These are phyloP conservation scores for Vigna unguiculata DNA, from an alignment of 306 rosid genomes.

Conservation along the genomic window DNA sequence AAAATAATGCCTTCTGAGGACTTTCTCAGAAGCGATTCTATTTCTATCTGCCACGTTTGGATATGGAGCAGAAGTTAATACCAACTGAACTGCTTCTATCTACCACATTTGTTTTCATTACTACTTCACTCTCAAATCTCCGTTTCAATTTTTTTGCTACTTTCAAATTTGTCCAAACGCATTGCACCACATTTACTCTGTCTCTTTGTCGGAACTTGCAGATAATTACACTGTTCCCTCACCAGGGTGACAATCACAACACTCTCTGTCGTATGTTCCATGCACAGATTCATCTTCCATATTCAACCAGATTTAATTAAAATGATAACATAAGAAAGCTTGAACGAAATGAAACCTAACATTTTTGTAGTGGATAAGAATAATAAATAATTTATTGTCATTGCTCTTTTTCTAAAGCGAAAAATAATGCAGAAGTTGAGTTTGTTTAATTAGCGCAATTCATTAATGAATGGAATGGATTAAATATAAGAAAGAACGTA, in stretches of 20 bases:
- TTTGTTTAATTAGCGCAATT: conserved; percentile 4
- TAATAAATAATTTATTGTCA: neutral
- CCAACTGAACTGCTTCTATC: neutral
- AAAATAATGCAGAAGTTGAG: neutral
- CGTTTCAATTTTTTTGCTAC: neutral
- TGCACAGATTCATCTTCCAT: neutral
- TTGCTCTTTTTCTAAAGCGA: neutral
- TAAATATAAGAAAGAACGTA: neutral
- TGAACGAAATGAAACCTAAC: neutral
- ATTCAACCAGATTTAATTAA: neutral
- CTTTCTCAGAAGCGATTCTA: neutral
- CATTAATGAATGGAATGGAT: conserved; percentile 2
- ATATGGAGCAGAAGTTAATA: conserved; percentile 15
- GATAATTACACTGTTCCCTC: conserved; percentile 25
- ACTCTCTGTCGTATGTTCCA: neutral
- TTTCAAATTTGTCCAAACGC: neutral
- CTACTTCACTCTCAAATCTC: neutral
- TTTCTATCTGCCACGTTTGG: neutral
- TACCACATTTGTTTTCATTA: neutral
- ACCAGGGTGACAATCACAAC: conserved; percentile 10
- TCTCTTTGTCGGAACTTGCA: neutral
- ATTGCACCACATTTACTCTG: conserved; percentile 20
- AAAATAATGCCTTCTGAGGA: neutral
- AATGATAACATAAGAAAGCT: neutral
- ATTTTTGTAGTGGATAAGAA: conserved; percentile 3